Percentiles rank a stretch among this genome's conserved stretches.
phyloP scores from a whole-genome alignment of 768 basidiomycete genomes.

The Cystobasidium onofrii region DNA sequence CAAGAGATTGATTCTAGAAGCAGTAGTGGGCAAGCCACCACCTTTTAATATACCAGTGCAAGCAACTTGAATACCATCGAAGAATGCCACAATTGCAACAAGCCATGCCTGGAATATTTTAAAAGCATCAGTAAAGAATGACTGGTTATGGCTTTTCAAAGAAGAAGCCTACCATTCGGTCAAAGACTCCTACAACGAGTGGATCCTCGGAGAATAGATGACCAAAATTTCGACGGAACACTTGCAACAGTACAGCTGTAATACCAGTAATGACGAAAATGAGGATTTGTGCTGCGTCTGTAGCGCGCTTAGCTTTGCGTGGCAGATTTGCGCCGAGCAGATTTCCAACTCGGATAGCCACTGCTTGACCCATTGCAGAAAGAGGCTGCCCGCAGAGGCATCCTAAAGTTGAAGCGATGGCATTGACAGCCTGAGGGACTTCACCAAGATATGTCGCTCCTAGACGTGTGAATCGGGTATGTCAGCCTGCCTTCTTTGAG shows the following conservation, averaged over 20 bases:
- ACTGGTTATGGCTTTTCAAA: too few relatives aligned
- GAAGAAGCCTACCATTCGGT: not conserved
- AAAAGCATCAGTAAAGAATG: too few relatives aligned
- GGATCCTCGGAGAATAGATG: not conserved
- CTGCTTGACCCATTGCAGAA: slow-evolving; percentile 2
- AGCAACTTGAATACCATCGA: slow-evolving; percentile 23
- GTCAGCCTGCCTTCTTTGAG: too few relatives aligned
- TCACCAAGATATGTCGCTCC: slow-evolving; percentile 18
- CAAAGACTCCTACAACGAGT: not conserved
- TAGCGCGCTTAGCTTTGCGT: slow-evolving; percentile 7
- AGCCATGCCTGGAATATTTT: not conserved
- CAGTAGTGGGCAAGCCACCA: slow-evolving; percentile 10
- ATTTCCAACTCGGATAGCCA: slow-evolving; percentile 14
- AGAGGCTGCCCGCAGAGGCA: slow-evolving; percentile 22
- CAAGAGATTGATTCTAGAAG: slow-evolving; percentile 7
- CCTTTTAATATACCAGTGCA: slow-evolving; percentile 3
- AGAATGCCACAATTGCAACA: slow-evolving; percentile 10
- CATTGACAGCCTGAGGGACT: slow-evolving; percentile 12
- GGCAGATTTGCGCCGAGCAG: not conserved
- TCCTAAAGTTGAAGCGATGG: not conserved
- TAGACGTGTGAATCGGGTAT: too few relatives aligned
- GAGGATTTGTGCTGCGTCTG: not conserved
- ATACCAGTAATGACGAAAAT: not conserved
- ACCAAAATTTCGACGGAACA: not conserved
- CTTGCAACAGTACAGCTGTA: slow-evolving; percentile 6